These are phyloP conservation scores for Fomitopsis pulvina DNA, from an alignment of 768 basidiomycete genomes.

Conservation along the genomic window DNA sequence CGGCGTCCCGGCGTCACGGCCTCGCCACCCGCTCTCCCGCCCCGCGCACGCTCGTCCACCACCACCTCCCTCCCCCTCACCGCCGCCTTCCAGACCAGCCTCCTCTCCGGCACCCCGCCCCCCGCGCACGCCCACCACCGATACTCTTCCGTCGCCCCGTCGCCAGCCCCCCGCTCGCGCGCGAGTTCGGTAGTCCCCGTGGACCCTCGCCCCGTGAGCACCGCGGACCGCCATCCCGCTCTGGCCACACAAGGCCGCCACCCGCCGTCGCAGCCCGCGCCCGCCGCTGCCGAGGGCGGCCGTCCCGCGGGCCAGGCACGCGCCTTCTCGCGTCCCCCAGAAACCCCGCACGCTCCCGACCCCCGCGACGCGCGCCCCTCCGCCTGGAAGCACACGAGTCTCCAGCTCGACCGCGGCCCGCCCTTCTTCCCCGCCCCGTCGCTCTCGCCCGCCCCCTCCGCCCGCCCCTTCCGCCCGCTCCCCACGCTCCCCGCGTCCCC, in stretches of 20 bases:
- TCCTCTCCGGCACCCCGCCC: conserved; percentile 8
- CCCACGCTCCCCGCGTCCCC: conserved; percentile 3
- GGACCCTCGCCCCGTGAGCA: conserved; percentile 15
- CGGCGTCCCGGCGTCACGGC: conserved; percentile 17
- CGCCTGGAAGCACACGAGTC: background rate
- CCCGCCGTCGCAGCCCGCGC: background rate
- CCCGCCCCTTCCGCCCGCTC: background rate
- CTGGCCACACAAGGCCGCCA: background rate
- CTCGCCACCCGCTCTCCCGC: conserved; percentile 15
- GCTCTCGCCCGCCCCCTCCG: conserved; percentile 5
- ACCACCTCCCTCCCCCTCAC: conserved; percentile 13
- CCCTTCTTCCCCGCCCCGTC: conserved; percentile 5
- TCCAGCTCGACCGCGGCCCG: background rate
- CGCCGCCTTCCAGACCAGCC: conserved; percentile 17
- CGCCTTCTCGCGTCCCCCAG: background rate
- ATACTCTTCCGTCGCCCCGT: conserved; percentile 12
- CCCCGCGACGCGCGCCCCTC: conserved; percentile 1
- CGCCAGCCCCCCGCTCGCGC: conserved; percentile 5
- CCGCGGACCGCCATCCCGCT: conserved; percentile 11
- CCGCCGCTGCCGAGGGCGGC: background rate
- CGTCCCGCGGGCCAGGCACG: background rate
- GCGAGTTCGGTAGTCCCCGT: conserved; percentile 9
- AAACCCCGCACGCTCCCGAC: conserved; percentile 1
- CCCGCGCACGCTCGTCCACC: conserved; percentile 18
- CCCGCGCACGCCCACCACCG: conserved; percentile 5